These are phyloP conservation scores for Colletotrichum melonis DNA, from an alignment of 2,329 filamentous ascomycete species.

Conservation along the genomic window DNA sequence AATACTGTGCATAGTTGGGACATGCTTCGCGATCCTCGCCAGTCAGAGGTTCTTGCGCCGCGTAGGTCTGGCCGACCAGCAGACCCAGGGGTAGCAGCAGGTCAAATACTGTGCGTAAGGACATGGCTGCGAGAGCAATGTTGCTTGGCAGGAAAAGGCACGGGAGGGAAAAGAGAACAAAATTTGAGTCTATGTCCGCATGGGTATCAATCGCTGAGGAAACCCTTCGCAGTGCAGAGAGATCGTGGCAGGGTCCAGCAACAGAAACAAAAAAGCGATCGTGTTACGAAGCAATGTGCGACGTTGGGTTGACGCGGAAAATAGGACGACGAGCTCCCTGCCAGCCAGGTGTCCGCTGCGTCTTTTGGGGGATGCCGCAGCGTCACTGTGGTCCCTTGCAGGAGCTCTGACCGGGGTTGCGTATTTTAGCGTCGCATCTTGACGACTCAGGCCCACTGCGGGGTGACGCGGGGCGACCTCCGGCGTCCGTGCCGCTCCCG, in stretches of 20 bases:
- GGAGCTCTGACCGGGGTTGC: slow-evolving; percentile 27
- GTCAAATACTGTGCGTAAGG: slow-evolving; percentile 16
- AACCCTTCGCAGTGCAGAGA: background rate
- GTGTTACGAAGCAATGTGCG: slow-evolving; percentile 7
- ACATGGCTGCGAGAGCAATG: slow-evolving; percentile 17
- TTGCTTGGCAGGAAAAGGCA: slow-evolving; percentile 6
- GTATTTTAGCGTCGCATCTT: slow-evolving; percentile 20
- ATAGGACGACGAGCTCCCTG: background rate
- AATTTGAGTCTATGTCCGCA: slow-evolving; percentile 11
- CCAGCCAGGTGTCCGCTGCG: slow-evolving; percentile 30
- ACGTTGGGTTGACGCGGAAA: slow-evolving; percentile 10
- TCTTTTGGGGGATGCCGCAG: slow-evolving; percentile 6
- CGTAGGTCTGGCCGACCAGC: slow-evolving; percentile 34
- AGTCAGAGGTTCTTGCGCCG: slow-evolving; percentile 30
- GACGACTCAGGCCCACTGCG: slow-evolving; percentile 21
- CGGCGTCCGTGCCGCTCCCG: background rate
- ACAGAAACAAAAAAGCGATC: background rate
- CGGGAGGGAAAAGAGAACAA: background rate
- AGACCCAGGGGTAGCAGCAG: slow-evolving; percentile 38
- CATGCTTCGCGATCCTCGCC: slow-evolving; percentile 45
- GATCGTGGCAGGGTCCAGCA: background rate
- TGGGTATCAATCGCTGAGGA: background rate
- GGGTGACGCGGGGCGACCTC: slow-evolving; percentile 20
- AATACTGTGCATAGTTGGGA: slow-evolving; percentile 54
- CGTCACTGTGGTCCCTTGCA: slow-evolving; percentile 34